Base-by-base conservation (phyloP, 495 filamentous ascomycete genomes). In the Hypoxylon cercidicola region DNA sequence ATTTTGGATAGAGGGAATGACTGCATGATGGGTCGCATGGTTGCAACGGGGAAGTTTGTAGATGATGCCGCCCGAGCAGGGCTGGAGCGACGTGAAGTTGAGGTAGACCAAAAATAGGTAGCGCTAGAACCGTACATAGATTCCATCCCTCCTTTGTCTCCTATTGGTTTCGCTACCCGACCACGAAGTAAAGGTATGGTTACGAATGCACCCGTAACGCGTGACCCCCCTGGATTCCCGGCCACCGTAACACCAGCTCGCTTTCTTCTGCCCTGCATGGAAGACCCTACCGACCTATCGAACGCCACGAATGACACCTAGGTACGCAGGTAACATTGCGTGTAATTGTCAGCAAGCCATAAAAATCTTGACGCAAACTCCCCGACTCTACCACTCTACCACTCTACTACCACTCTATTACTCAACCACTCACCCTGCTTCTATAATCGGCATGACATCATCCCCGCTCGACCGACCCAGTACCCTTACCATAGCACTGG, bases 401-500 rank as follows among this genome's bases (percentile, higher is more conserved):
- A n/a, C n/a, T 28, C 3, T 28, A 3, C 25, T 7, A 28, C 25
- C 7, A 32, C 30, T 7, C 30, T 32, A 32, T 7, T 7, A 32
- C 30, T n/a, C n/a, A n/a, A n/a, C n/a, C n/a, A n/a, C n/a, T n/a
- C n/a, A 32, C 30, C 30, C 10, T 32, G 30, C 30, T 32, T 5
- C 30, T 11, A 32, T 62, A n/a, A 52, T 52, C 21, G 49, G 39
- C 37, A 55, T 63, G 60, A 64, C 60, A 56, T 64, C 65, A 64
- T 60, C 32, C 53, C 64, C 65, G 49, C 51, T 68, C 50, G 50
- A 19, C 65, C 65, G 65, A 60, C 55, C 30, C 30, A 32, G 30
- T 32, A 32, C 30, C 62, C 43, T 46, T 59, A 52, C 65, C 65
- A 56, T 41, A 68, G 65, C 45, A 50, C 60, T 44, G 65, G 65